Evolutionary conservation across 768 basidiomycete genomes (phyloP), one percentile per base, ranked within the genome.

Genomic region (Boletus insuetus): DNA sequence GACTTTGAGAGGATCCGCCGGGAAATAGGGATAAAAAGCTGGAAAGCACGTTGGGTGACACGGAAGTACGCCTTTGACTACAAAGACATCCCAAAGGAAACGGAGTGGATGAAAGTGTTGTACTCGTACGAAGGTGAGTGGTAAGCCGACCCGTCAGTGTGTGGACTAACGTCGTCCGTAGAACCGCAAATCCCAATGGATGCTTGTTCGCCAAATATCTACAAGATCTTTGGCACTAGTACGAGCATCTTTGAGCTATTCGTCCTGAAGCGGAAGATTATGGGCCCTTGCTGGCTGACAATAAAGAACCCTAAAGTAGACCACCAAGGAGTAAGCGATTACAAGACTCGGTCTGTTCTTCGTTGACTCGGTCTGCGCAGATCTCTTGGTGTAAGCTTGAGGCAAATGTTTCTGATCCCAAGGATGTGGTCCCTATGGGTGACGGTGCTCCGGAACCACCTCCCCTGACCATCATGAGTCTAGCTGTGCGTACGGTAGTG

Each of bases 341-440:
- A 50, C 7, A 6, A 3, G 32, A 8, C 24, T 46, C 24, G 24
- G 7, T 54, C 32, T 14, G 38, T 51, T 49, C 41, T 13, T 54
- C 4, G 4, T 53, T 58, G 6, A 54, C 32, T 29, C 29, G 9
- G 1, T 5, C n/a, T 38, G 22, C 32, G 42, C 58, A 98, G 96
- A 81, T 92, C 32, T 96, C 97, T 1, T 99, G 97, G 97, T 98
- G 95, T 65, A 95, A 95, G 73, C 75, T 98, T 13, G 96, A 99
- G 73, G 88, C 83, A 17, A 85, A 83, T 0, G 89, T 94, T 7
- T 70, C 81, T 8, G 82, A 94, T 62, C 94, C 95, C 1, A 96
- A 97, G 63, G 86, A 91, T 60, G 82, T 99, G 70, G 89, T 85
- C 55, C 91, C 93, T 0, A 84, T 95, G 68, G 64, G 82, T 0